Conservation (phyloP, 257 asterid genomes). For the Plantago elongata region DNA sequence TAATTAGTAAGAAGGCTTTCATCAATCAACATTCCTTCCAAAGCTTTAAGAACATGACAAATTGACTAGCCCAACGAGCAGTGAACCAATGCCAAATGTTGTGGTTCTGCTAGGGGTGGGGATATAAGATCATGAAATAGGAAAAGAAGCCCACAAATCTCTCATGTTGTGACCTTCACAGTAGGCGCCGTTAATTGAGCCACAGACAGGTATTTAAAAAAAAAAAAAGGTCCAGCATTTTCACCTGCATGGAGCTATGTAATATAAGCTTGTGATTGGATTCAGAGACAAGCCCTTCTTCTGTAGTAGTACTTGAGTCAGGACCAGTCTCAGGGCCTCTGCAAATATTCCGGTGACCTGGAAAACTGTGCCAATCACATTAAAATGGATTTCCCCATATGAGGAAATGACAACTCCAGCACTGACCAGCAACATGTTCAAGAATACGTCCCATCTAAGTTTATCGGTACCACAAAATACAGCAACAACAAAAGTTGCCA, state of each 20-base stretch:
- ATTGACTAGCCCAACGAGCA: too few species aligned
- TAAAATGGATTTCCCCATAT: constrained; percentile 74
- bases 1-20: too few species aligned
- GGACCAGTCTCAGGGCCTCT: constrained; percentile 70
- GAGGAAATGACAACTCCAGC: constrained; percentile 75
- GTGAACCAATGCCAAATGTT: too few species aligned
- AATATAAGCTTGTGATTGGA: constrained; percentile 75
- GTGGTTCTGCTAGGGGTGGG: not conserved
- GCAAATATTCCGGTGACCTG: constrained; percentile 84
- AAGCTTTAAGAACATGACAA: too few species aligned
- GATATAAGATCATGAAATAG: not conserved
- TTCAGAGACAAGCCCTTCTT: constrained; percentile 73
- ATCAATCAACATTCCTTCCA: too few species aligned
- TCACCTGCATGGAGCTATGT: constrained; percentile 88
- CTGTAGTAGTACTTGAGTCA: constrained; percentile 83
- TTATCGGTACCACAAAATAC: constrained; percentile 74
- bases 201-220: constrained; percentile 5
- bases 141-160: not conserved
- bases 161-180: not conserved
- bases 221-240: constrained; percentile 8
- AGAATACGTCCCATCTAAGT: constrained; percentile 61
- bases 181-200: not conserved
- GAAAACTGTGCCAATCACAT: constrained; percentile 67
- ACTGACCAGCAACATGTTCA: constrained; percentile 78
- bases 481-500: constrained; percentile 74